Evolutionary conservation across 2,329 filamentous ascomycete species (phyloP).

Genomic region (Fusarium sp.): DNA sequence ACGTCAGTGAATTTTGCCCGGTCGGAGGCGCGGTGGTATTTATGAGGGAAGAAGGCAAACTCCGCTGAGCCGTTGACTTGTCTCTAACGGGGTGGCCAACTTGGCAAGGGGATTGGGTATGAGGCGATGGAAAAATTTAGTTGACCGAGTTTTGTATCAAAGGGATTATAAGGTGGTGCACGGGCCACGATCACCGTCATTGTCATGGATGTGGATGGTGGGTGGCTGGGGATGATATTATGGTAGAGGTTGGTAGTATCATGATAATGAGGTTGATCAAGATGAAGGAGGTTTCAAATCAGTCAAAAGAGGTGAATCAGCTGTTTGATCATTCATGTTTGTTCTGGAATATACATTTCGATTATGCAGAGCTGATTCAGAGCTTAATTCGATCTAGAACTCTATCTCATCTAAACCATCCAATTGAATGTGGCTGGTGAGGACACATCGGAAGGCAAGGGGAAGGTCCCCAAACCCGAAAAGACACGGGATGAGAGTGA

Average conservation of each 20-base stretch:
- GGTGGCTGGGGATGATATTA: conserved; percentile 16
- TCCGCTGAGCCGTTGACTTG: conserved; percentile 49
- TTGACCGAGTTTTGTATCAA: conserved; percentile 43
- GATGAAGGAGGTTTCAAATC: not conserved
- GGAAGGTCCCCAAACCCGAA: conserved; percentile 8
- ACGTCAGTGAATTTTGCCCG: conserved; percentile 55
- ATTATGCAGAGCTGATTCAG: not conserved
- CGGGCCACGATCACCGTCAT: conserved; percentile 1
- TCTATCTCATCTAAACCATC: not conserved
- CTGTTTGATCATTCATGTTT: not conserved
- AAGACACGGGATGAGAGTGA: conserved; percentile 1
- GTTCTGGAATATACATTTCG: not conserved
- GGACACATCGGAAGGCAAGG: not conserved
- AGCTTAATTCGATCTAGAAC: not conserved
- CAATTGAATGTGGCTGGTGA: conserved; percentile 8
- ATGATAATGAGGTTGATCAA: not conserved
- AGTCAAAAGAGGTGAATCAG: not conserved
- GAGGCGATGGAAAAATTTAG: conserved; percentile 48
- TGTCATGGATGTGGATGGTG: conserved; percentile 8
- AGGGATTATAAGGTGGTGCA: conserved; percentile 16
- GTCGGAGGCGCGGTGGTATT: conserved; percentile 57
- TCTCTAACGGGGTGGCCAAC: conserved; percentile 50
- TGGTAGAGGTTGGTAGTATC: conserved; percentile 15
- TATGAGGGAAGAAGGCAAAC: conserved; percentile 54
- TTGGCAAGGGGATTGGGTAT: conserved; percentile 36